These are phyloP conservation scores for Ophiostoma sp. DNA, from an alignment of 2,329 filamentous ascomycete genomes.

Conservation along the genomic window DNA sequence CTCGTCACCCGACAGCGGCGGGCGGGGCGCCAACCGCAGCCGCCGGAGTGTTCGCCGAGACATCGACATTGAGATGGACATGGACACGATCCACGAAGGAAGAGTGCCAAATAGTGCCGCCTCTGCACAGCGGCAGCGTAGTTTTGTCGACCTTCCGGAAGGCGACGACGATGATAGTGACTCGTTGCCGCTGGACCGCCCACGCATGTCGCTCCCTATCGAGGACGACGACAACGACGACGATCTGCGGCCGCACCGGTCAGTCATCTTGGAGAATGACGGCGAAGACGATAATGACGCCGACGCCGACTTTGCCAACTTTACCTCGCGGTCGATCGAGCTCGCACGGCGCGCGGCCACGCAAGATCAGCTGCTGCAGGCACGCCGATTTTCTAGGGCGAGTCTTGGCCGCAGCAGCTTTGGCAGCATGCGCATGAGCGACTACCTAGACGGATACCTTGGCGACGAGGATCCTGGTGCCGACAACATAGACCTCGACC, in stretches of 20 bases:
- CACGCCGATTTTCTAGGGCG: constrained; percentile 45
- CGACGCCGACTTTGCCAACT: constrained; percentile 44
- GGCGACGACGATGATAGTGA: constrained; percentile 48
- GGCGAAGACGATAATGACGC: constrained; percentile 34
- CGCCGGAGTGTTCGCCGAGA: neutral
- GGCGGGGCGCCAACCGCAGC: constrained; percentile 10
- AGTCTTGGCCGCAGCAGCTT: constrained; percentile 51
- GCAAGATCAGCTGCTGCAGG: constrained; percentile 36
- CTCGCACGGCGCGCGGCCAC: constrained; percentile 48
- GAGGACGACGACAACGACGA: constrained; percentile 45
- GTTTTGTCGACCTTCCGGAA: constrained; percentile 31
- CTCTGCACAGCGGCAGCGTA: neutral
- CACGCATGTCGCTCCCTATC: constrained; percentile 52
- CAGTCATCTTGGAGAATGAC: constrained; percentile 50
- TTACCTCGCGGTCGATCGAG: constrained; percentile 55
- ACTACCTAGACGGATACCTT: constrained; percentile 39
- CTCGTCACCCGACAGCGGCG: constrained; percentile 27
- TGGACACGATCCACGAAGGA: constrained; percentile 5
- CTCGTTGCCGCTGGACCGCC: constrained; percentile 45
- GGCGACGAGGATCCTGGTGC: constrained; percentile 31
- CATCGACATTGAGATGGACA: constrained; percentile 18
- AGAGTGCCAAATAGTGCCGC: constrained; percentile 12
- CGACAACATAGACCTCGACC: constrained; percentile 39
- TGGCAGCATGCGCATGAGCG: constrained; percentile 50
- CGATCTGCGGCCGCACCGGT: constrained; percentile 48